Percentiles rank a stretch among this genome's conserved stretches.
Evolutionary conservation across 306 rosid species (phyloP).

Genomic region (Vigna mungo): DNA sequence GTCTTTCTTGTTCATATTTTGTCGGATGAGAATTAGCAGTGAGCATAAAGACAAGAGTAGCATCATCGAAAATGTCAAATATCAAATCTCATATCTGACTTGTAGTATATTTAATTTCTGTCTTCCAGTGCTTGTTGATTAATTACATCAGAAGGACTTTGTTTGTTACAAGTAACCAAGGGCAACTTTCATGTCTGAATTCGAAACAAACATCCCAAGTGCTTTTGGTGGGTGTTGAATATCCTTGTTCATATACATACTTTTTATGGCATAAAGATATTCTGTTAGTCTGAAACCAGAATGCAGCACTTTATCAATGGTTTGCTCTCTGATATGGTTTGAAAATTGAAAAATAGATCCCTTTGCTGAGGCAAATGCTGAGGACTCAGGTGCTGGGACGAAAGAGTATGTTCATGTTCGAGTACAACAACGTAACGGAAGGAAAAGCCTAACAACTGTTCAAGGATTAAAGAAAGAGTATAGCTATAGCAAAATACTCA

Average conservation of each 20-base stretch:
- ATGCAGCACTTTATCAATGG: slow-evolving; percentile 4
- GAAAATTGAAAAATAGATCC: slow-evolving; percentile 50
- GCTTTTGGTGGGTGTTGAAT: slow-evolving; percentile 54
- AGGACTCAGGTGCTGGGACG: slow-evolving; percentile 64
- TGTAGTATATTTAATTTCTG: slow-evolving; percentile 4
- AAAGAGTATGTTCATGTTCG: slow-evolving; percentile 68
- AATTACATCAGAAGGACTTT: slow-evolving; percentile 37
- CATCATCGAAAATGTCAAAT: neutral
- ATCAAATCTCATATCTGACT: slow-evolving; percentile 17
- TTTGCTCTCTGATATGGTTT: slow-evolving; percentile 28
- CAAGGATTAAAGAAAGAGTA: slow-evolving; percentile 65
- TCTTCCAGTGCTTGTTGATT: slow-evolving; percentile 43
- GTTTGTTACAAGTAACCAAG: slow-evolving; percentile 40
- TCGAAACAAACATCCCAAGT: slow-evolving; percentile 47
- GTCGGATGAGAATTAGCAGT: neutral
- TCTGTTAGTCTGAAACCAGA: neutral
- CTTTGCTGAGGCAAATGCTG: slow-evolving; percentile 73
- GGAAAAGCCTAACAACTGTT: slow-evolving; percentile 68
- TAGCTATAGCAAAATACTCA: slow-evolving; percentile 64
- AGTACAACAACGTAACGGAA: slow-evolving; percentile 63
- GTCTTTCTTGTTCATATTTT: neutral
- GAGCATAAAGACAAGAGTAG: neutral
- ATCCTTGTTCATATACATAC: neutral
- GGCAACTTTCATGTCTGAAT: slow-evolving; percentile 65
- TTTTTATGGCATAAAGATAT: neutral